Conservation (phyloP, 139 green algal species). For the Tetraselmis chui region DNA sequence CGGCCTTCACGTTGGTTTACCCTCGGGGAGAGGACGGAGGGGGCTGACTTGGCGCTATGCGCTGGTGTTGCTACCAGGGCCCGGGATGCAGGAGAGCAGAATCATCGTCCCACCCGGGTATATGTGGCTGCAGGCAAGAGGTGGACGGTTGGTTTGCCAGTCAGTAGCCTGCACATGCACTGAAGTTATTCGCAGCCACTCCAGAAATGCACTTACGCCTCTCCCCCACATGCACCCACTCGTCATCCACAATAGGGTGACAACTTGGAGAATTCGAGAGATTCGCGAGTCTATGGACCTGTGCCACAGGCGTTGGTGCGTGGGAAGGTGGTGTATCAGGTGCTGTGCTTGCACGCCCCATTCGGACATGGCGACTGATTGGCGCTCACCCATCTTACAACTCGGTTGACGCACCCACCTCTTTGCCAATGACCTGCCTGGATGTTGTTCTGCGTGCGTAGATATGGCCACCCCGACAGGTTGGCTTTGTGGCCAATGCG, state of each 20-base stretch:
- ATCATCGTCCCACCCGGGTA: slow-evolving; percentile 53
- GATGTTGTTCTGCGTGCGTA: not conserved
- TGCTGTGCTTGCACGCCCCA: not conserved
- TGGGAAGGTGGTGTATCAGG: slow-evolving; percentile 49
- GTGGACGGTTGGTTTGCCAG: no score
- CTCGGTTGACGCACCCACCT: not conserved
- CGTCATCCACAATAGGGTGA: slow-evolving; percentile 43
- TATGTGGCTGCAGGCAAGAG: slow-evolving; percentile 44
- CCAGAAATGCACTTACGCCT: no score
- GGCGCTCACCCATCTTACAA: not conserved
- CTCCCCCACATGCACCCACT: not conserved
- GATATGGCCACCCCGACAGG: not conserved
- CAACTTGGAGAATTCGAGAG: slow-evolving; percentile 66
- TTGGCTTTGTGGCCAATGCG: not conserved
- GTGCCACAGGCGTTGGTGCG: slow-evolving; percentile 58
- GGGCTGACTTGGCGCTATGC: no score
- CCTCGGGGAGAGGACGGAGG: no score
- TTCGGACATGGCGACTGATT: not conserved
- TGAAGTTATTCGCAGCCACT: no score
- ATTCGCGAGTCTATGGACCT: slow-evolving; percentile 69
- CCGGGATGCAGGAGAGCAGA: not conserved
- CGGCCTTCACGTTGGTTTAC: no score
- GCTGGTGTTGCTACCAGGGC: not conserved
- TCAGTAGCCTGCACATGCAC: no score
- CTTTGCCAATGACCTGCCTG: no score